Conservation (phyloP, 2,329 filamentous ascomycete genomes). For the Exophiala sp. region DNA sequence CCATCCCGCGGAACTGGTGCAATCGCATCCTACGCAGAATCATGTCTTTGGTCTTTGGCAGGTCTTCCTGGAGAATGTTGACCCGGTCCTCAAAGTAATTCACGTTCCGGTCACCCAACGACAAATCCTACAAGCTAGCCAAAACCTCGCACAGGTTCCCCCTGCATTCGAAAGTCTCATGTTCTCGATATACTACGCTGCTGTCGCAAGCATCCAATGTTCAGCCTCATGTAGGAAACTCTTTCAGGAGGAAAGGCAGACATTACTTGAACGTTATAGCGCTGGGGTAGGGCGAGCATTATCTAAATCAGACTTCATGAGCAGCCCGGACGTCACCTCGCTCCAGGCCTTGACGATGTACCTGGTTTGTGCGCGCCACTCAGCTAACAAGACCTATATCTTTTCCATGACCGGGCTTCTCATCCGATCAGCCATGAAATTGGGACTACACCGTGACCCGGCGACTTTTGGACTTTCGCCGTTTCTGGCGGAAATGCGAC, state of each 20-base stretch:
- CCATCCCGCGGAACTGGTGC: background rate
- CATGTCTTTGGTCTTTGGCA: constrained; percentile 68
- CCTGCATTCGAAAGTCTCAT: constrained; percentile 49
- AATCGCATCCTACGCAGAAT: constrained; percentile 23
- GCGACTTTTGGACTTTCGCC: constrained; percentile 33
- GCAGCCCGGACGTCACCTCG: constrained; percentile 57
- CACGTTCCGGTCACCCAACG: constrained; percentile 54
- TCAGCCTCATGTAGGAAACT: constrained; percentile 27
- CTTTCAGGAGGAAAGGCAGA: constrained; percentile 51
- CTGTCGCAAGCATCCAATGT: constrained; percentile 54
- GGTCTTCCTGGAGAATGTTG: constrained; percentile 64
- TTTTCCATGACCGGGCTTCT: constrained; percentile 42
- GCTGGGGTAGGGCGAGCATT: constrained; percentile 62
- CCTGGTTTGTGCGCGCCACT: constrained; percentile 48
- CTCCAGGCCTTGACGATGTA: constrained; percentile 62
- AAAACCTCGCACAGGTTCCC: constrained; percentile 50
- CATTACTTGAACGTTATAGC: constrained; percentile 53
- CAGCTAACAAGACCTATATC: constrained; percentile 40
- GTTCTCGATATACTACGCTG: constrained; percentile 59
- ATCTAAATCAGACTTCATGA: constrained; percentile 59
- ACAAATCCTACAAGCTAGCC: constrained; percentile 47
- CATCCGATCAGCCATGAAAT: constrained; percentile 36
- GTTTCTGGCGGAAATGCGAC: constrained; percentile 42
- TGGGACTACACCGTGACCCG: constrained; percentile 30
- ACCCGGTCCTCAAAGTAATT: constrained; percentile 59